Evolutionary conservation across 805 yeast species (phyloP).

Genomic region (Kodamaea lidongshanica): DNA sequence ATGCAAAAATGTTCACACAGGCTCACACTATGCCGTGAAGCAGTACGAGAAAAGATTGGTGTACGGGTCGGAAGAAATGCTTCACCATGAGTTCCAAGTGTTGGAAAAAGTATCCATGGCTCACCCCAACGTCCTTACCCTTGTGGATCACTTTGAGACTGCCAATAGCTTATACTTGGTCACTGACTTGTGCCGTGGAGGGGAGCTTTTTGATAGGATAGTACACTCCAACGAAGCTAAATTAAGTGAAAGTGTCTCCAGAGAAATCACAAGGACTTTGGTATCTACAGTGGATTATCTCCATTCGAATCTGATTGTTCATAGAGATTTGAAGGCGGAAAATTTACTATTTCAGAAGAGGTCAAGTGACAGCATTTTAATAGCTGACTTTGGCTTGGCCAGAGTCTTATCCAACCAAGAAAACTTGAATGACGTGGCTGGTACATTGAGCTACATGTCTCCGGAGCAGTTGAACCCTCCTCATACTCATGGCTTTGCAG

Average conservation of each 20-base stretch:
- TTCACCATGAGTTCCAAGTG: constrained; percentile 57
- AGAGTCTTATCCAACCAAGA: constrained; percentile 32
- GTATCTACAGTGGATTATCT: constrained; percentile 52
- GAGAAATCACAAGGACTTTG: constrained; percentile 43
- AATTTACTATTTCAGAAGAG: constrained; percentile 47
- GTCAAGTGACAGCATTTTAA: constrained; percentile 29
- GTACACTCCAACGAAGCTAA: constrained; percentile 33
- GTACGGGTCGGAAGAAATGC: constrained; percentile 45
- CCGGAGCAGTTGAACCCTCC: constrained; percentile 55
- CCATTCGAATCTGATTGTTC: constrained; percentile 56
- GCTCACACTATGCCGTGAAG: constrained; percentile 48
- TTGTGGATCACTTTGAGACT: constrained; percentile 69
- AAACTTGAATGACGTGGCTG: constrained; percentile 46
- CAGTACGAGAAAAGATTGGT: constrained; percentile 42
- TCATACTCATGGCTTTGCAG: constrained; percentile 50
- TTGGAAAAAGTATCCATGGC: constrained; percentile 45
- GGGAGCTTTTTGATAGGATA: constrained; percentile 62
- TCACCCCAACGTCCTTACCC: constrained; percentile 51
- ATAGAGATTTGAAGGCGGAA: constrained; percentile 70
- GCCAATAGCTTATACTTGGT: constrained; percentile 47
- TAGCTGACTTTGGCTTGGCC: constrained; percentile 66
- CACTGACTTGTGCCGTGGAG: constrained; percentile 63
- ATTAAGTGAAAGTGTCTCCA: constrained; percentile 43
- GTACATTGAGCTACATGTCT: constrained; percentile 71
- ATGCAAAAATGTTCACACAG: constrained; percentile 39